Evolutionary conservation across 768 basidiomycete genomes (phyloP).

Genomic region (Clavulina sp.): DNA sequence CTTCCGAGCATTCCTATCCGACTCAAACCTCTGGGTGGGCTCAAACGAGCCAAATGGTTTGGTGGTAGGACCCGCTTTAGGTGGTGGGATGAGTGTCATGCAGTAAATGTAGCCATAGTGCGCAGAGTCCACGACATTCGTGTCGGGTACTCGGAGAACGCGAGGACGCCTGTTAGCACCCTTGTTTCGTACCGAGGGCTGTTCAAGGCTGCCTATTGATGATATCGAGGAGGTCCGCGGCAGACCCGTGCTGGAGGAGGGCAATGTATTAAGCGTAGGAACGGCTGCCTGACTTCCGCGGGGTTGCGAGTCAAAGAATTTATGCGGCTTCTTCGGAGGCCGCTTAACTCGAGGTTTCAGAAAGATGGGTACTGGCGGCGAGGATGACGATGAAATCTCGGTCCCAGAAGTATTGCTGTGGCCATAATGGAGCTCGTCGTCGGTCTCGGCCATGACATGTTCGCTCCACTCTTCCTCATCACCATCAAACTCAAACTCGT

Average conservation of each 20-base stretch:
- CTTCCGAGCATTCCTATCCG: slow-evolving; percentile 9
- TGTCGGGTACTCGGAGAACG: slow-evolving; percentile 38
- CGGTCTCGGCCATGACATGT: too few species aligned
- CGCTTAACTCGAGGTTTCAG: too few species aligned
- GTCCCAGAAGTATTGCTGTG: too few species aligned
- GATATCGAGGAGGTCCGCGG: not conserved
- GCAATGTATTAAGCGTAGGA: not conserved
- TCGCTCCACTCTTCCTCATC: too few species aligned
- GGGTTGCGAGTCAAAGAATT: slow-evolving; percentile 63
- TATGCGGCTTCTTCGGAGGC: slow-evolving; percentile 52
- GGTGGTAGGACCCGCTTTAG: slow-evolving; percentile 20
- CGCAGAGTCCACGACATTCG: slow-evolving; percentile 69
- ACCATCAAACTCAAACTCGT: too few species aligned
- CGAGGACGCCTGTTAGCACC: not conserved
- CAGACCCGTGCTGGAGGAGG: too few species aligned
- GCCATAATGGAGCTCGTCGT: too few species aligned
- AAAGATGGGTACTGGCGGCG: too few species aligned
- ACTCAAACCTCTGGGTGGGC: too few species aligned
- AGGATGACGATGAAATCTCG: too few species aligned
- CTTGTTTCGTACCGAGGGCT: not conserved
- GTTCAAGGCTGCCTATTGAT: not conserved
- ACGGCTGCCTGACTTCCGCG: not conserved
- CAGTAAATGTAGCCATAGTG: slow-evolving; percentile 82
- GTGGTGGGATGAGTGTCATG: slow-evolving; percentile 35
- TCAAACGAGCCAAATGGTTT: not conserved